phyloP scores from a whole-genome alignment of 768 basidiomycete species.

The Lyophyllum atratum region DNA sequence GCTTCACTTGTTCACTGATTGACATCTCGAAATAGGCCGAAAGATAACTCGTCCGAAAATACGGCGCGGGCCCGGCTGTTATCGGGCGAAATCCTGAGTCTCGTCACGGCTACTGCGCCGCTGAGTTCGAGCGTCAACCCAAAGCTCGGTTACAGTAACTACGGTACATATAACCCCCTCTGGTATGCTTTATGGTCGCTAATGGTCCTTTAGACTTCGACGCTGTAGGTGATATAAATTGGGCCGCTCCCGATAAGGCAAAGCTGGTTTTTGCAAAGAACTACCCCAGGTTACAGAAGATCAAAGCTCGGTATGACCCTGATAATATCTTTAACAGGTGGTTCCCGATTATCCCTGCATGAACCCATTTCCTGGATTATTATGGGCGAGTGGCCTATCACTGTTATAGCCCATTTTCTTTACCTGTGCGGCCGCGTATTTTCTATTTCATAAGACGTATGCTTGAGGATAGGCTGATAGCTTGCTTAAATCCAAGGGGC shows the following conservation, averaged over 20 bases:
- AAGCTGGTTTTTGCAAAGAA: constrained; percentile 34
- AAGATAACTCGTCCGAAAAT: background rate
- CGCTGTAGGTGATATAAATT: constrained; percentile 9
- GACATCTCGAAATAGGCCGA: constrained; percentile 24
- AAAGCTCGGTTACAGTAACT: background rate
- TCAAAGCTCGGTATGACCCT: constrained; percentile 30
- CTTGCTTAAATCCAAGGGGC: no score
- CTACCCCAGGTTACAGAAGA: constrained; percentile 36
- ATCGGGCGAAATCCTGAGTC: background rate
- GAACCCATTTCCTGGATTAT: no score
- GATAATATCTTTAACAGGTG: constrained; percentile 35
- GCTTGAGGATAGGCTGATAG: no score
- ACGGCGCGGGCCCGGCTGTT: background rate
- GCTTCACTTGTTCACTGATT: background rate
- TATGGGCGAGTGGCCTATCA: no score
- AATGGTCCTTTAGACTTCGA: constrained; percentile 7
- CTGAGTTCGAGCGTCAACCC: background rate
- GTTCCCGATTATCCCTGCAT: constrained; percentile 26
- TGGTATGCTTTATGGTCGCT: background rate
- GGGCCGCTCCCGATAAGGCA: constrained; percentile 16
- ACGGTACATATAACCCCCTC: background rate
- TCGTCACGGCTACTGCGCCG: background rate
- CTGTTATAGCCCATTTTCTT: no score
- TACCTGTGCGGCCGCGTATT: no score
- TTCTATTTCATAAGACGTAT: no score